phyloP scores from a whole-genome alignment of 225 moss, liverwort and hornwort genomes.

The Takakia lepidozioides region DNA sequence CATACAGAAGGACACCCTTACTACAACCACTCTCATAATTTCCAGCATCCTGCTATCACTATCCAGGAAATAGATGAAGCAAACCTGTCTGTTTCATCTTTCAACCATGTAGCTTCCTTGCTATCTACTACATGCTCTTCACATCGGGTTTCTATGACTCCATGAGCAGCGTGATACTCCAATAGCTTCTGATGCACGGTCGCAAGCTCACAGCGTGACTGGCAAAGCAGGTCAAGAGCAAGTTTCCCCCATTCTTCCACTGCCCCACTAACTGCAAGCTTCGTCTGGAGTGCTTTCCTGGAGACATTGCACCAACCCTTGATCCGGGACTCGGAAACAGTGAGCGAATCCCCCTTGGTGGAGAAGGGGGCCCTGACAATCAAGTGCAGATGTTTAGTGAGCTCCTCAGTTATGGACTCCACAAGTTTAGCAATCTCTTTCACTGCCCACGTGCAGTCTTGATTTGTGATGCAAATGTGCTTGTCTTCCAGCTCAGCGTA shows the following conservation, averaged over 20 bases:
- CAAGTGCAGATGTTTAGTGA: slow-evolving; percentile 27
- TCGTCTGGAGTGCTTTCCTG: slow-evolving; percentile 21
- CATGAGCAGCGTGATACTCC: slow-evolving; percentile 33
- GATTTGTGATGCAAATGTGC: slow-evolving; percentile 18
- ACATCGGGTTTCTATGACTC: slow-evolving; percentile 31
- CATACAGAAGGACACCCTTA: no score
- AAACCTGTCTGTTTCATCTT: slow-evolving; percentile 30
- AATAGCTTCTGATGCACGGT: slow-evolving; percentile 22
- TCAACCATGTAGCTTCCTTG: slow-evolving; percentile 21
- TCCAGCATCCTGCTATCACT: not conserved
- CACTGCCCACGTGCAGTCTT: slow-evolving; percentile 20
- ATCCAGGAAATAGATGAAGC: not conserved
- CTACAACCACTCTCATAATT: no score
- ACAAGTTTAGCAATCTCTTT: slow-evolving; percentile 19
- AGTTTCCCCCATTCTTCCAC: slow-evolving; percentile 31
- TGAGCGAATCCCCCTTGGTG: slow-evolving; percentile 10
- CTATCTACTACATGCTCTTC: slow-evolving; percentile 28
- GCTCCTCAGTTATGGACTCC: slow-evolving; percentile 44
- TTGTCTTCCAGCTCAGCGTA: slow-evolving; percentile 24
- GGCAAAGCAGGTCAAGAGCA: slow-evolving; percentile 28
- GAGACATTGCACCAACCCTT: slow-evolving; percentile 33
- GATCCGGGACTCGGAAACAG: slow-evolving; percentile 18
- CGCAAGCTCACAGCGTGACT: slow-evolving; percentile 38
- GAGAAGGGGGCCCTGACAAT: slow-evolving; percentile 10
- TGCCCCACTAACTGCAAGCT: slow-evolving; percentile 20